Conservation (phyloP, 2,329 filamentous ascomycete genomes). For the Claviceps purpurea region DNA sequence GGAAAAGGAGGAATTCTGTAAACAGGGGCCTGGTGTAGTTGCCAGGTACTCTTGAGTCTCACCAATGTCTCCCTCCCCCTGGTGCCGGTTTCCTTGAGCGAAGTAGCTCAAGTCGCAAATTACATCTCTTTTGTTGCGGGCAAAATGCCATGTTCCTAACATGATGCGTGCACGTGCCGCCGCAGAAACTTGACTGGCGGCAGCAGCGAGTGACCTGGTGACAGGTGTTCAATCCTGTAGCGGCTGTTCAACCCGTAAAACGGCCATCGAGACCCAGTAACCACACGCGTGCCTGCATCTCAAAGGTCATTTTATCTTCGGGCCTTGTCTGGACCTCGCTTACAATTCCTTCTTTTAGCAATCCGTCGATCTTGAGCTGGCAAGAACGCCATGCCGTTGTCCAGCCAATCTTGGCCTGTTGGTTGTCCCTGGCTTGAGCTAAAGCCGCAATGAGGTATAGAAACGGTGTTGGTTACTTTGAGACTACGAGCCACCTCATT, state of each 20-base stretch:
- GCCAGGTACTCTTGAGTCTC: not conserved
- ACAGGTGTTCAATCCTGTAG: conserved; percentile 1
- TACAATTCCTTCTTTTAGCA: conserved; percentile 5
- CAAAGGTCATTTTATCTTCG: not conserved
- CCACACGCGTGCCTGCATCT: not conserved
- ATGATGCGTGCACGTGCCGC: not conserved
- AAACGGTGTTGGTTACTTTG: not conserved
- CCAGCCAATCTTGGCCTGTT: not conserved
- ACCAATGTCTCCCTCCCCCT: not conserved
- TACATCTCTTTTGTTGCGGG: not conserved
- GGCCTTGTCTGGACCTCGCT: conserved; percentile 1
- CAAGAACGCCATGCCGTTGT: conserved; percentile 4
- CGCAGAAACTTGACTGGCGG: no score
- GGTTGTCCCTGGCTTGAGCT: not conserved
- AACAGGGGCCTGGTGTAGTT: not conserved
- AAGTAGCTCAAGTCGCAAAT: not conserved
- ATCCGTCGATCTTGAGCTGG: not conserved
- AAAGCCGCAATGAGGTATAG: not conserved
- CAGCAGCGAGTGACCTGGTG: not conserved
- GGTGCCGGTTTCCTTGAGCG: not conserved
- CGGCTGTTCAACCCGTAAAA: conserved; percentile 1
- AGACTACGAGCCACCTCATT: not conserved
- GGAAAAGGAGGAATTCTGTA: conserved; percentile 3
- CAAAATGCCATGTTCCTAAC: not conserved
- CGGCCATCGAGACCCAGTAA: not conserved